Evolutionary conservation across 495 filamentous ascomycete species (phyloP).

Genomic region (Durotheca rogersii): DNA sequence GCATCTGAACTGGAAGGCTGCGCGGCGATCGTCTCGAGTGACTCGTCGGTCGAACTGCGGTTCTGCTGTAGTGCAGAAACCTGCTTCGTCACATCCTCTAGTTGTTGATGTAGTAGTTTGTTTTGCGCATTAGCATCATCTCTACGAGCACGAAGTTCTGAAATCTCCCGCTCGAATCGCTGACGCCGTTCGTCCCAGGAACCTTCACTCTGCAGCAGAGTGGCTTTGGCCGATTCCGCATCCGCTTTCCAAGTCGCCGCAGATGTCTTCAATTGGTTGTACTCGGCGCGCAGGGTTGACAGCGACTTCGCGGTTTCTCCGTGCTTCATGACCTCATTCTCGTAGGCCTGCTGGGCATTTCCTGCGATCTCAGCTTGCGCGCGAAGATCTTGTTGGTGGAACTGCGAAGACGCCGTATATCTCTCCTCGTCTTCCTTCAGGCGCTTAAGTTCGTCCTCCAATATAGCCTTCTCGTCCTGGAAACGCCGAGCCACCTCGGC

Average conservation of each 20-base stretch:
- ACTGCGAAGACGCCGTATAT: constrained; percentile 70
- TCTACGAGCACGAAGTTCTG: constrained; percentile 71
- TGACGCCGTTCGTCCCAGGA: constrained; percentile 83
- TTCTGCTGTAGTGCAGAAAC: constrained; percentile 74
- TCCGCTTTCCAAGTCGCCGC: constrained; percentile 69
- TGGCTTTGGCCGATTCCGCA: constrained; percentile 75
- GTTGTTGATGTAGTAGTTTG: constrained; percentile 79
- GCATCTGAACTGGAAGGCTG: constrained; percentile 41
- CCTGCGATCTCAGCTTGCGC: constrained; percentile 91
- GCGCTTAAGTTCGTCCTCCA: constrained; percentile 74
- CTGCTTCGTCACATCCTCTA: constrained; percentile 78
- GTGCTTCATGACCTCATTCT: constrained; percentile 89
- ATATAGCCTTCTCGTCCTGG: constrained; percentile 73
- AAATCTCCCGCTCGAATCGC: constrained; percentile 78
- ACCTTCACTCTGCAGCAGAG: constrained; percentile 75
- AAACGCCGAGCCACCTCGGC: constrained; percentile 68
- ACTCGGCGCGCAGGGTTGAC: constrained; percentile 72
- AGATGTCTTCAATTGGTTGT: constrained; percentile 77
- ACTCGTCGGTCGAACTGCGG: constrained; percentile 56
- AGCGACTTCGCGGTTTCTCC: constrained; percentile 85
- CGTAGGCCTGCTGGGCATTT: constrained; percentile 92
- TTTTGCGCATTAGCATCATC: constrained; percentile 85
- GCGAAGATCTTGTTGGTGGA: constrained; percentile 86
- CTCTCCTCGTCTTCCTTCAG: constrained; percentile 84
- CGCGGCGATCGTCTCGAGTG: constrained; percentile 29